Percentiles rank a stretch among this genome's conserved stretches.
These are phyloP conservation scores for Pogostemon cablin DNA, from an alignment of 257 asterid genomes.

Conservation along the genomic window DNA sequence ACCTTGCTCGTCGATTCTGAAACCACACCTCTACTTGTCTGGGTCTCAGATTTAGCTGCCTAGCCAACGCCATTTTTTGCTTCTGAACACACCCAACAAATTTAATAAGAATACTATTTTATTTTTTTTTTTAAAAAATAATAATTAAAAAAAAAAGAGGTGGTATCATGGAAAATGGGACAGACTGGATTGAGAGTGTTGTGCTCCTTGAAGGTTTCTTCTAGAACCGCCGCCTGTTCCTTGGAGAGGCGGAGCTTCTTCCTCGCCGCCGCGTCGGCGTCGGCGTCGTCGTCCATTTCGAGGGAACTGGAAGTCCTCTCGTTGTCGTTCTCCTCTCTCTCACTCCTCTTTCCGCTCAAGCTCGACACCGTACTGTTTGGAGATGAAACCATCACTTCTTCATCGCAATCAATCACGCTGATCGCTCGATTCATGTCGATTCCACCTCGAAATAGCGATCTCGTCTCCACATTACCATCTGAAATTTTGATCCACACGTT, in stretches of 20 bases:
- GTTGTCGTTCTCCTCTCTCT: constrained; percentile 78
- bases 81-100: constrained; percentile 53
- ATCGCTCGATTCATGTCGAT: constrained; percentile 77
- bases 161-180: constrained; percentile 35
- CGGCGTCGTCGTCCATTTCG: constrained; percentile 77
- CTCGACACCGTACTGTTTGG: constrained; percentile 96
- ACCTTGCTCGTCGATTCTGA: constrained; percentile 99
- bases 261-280: constrained; percentile 66
- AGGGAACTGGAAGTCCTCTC: constrained; percentile 72
- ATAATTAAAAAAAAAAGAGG: neutral
- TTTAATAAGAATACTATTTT: neutral
- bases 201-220: constrained; percentile 90
- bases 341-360: constrained; percentile 89
- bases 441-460: constrained; percentile 54
- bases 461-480: constrained; percentile 55
- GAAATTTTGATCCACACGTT: constrained; percentile 19
- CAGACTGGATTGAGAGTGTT: constrained; percentile 89
- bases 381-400: constrained; percentile 68
- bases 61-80: constrained; percentile 86
- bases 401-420: constrained; percentile 49
- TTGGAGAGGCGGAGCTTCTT: constrained; percentile 92
- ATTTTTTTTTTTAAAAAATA: no score
- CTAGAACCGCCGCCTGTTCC: constrained; percentile 92
- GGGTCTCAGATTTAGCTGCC: constrained; percentile 79
- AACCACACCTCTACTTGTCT: constrained; percentile 99